Evolutionary conservation across 169 alveolate species (phyloP).

Genomic region (Plasmodium berghei): DNA sequence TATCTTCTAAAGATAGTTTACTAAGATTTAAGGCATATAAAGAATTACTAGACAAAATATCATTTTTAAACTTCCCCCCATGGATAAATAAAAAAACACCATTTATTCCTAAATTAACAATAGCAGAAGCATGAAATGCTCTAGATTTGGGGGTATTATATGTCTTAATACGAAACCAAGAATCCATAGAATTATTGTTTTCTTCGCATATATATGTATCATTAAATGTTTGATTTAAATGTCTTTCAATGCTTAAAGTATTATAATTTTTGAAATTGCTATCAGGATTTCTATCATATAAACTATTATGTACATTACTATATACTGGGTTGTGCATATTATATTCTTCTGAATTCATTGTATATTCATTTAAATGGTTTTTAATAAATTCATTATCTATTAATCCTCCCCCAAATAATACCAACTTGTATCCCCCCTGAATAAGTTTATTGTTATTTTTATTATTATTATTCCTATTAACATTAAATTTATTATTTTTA

Average conservation of each 20-base stretch:
- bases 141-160: slow-evolving; percentile 63
- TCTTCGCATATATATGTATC: slow-evolving; percentile 75
- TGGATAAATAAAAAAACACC: slow-evolving; percentile 73
- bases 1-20: not conserved
- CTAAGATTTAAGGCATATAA: slow-evolving; percentile 67
- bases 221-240: slow-evolving; percentile 56
- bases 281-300: slow-evolving; percentile 4
- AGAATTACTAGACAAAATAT: slow-evolving; percentile 30
- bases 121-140: slow-evolving; percentile 73
- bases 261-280: not conserved
- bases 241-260: slow-evolving; percentile 31
- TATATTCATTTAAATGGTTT: slow-evolving; percentile 32
- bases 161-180: slow-evolving; percentile 44
- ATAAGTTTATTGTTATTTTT: not conserved
- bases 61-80: slow-evolving; percentile 71
- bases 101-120: slow-evolving; percentile 54
- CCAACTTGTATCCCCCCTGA: slow-evolving; percentile 36
- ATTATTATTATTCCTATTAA: slow-evolving; percentile 1
- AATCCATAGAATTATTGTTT: slow-evolving; percentile 14
- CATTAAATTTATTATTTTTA: not conserved
- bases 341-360: slow-evolving; percentile 1
- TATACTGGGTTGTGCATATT: not conserved
- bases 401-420: slow-evolving; percentile 68
- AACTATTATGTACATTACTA: not conserved
- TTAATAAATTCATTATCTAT: slow-evolving; percentile 47